Evolutionary conservation across 805 yeast species (phyloP), one percentile per base, ranked within the genome.

Genomic region (Ogataea paraovalis): DNA sequence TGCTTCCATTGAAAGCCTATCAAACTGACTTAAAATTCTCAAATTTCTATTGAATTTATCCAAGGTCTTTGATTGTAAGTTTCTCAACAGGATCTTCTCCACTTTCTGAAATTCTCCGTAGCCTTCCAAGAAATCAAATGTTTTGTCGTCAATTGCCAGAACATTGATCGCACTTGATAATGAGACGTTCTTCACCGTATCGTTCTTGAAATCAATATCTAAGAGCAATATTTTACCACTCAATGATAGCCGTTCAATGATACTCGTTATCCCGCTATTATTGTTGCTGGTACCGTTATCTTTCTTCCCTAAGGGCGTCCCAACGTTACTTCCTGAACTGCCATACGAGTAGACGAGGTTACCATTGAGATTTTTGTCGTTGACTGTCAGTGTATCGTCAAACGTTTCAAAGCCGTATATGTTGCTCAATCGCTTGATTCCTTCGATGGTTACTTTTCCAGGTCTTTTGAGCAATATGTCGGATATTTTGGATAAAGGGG

Each of bases 341-440:
- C 41, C 45, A 32, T 45, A 51, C 7, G 54, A 40, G 32, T 39
- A 53, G 8, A 74, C 71, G 1, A 58, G 57, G 16, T 64, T 70
- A 19, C 21, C 21, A 41, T 64, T 71, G 5, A 13, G 16, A 20
- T 23, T 44, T 34, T 60, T 71, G 49, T 70, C 74, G 3, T 54
- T 64, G 13, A 62, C 54, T 1, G 70, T 65, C 4, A 66, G 62
- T 5, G 53, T 52, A 49, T 65, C 69, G 4, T 59, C 55, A 45
- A 66, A 67, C 6, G 70, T 67, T 41, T 67, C 71, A 47, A 68
- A 68, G 2, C 71, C 72, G 45, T 68, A 67, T n/a, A 65, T 60
- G 41, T 64, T 64, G 12, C 71, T 64, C 12, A 68, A 48, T 20
- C 65, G 50, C 39, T 65, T 63, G 46, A 68, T 64, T 6, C 69